Conservation (phyloP, 208 protist genomes). For the Leishmania amazonensis region DNA sequence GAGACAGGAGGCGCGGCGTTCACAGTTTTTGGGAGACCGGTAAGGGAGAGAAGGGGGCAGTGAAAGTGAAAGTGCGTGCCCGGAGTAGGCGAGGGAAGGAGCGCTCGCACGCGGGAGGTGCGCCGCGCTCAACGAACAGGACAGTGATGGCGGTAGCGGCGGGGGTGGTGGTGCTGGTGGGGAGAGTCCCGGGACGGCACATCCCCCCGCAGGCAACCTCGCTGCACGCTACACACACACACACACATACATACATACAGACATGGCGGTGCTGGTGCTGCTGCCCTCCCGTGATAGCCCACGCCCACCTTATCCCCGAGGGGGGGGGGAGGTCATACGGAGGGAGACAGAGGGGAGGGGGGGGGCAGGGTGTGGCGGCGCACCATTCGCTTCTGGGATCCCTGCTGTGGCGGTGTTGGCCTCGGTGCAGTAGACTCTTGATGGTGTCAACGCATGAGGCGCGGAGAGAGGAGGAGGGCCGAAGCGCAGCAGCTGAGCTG, state of each 20-base stretch:
- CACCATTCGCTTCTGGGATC: background rate
- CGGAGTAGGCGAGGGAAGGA: background rate
- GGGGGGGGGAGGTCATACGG: background rate
- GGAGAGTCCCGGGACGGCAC: too few species aligned
- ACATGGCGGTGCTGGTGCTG: background rate
- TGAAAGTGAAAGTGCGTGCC: background rate
- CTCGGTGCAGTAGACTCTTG: background rate
- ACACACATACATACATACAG: too few species aligned
- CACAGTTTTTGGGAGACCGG: background rate
- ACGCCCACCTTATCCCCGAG: background rate
- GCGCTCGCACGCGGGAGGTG: background rate
- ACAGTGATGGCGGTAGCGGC: background rate
- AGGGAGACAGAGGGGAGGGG: background rate
- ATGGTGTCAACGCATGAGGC: background rate
- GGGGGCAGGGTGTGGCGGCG: too few species aligned
- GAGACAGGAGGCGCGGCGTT: background rate
- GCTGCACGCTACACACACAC: too few species aligned
- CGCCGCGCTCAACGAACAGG: background rate
- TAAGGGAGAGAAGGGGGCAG: background rate
- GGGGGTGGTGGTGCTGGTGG: too few species aligned
- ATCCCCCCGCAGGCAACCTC: too few species aligned
- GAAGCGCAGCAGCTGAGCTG: slow-evolving; percentile 1
- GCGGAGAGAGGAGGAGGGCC: background rate
- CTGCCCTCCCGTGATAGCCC: background rate
- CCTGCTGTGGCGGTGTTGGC: background rate